Evolutionary conservation across 768 basidiomycete species (phyloP).

Genomic region (Mycena leptocephala): DNA sequence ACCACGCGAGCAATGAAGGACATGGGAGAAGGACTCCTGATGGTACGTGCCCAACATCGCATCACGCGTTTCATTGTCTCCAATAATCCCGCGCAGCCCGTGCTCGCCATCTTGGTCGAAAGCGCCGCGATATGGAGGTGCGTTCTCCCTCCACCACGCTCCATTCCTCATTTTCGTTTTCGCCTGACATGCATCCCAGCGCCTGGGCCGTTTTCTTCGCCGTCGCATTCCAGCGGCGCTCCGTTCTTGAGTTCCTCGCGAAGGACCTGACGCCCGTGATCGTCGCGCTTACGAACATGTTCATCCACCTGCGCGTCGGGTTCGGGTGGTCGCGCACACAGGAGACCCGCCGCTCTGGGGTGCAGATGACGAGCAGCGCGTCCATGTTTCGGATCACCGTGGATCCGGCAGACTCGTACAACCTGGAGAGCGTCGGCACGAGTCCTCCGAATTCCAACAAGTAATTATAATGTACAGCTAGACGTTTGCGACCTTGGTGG

Average conservation of each 20-base stretch:
- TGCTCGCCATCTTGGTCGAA: neutral
- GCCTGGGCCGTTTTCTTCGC: conserved; percentile 21
- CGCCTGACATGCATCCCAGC: neutral
- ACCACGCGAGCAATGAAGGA: conserved; percentile 3
- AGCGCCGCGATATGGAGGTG: conserved; percentile 12
- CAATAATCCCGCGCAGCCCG: neutral
- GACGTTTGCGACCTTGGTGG: neutral
- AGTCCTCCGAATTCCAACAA: conserved; percentile 9
- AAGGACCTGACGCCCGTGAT: neutral
- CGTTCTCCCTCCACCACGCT: neutral
- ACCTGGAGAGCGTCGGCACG: neutral
- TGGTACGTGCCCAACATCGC: neutral
- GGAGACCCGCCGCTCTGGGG: neutral
- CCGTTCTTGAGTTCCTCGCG: neutral
- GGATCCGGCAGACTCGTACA: neutral
- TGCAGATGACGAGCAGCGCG: conserved; percentile 4
- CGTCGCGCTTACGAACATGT: conserved; percentile 6
- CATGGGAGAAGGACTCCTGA: conserved; percentile 6
- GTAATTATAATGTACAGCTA: too few relatives aligned
- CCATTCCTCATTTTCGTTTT: neutral
- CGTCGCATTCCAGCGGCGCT: neutral
- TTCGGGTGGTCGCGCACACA: conserved; percentile 3
- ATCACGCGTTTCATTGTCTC: neutral
- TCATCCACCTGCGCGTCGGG: conserved; percentile 13
- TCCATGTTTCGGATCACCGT: neutral